A percentile compares a stretch with the other conserved stretches of the same genome.
phyloP scores from a whole-genome alignment of 345 rosid genomes.

The Theobroma cacao region DNA sequence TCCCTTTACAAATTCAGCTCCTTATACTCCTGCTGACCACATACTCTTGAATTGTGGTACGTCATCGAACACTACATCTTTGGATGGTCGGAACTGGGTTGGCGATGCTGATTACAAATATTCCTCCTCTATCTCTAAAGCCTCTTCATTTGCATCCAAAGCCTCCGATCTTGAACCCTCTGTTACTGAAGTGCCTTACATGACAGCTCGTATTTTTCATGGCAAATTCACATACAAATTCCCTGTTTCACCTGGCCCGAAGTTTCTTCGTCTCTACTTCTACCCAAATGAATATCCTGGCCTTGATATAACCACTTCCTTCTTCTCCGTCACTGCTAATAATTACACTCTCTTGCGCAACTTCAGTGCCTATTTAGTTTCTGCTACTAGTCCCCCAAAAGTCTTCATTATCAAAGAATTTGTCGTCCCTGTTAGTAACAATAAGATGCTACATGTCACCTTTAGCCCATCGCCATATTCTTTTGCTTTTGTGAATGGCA shows the following conservation, averaged over 20 bases:
- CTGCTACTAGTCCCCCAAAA: not conserved
- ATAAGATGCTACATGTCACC: not conserved
- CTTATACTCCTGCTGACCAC: too few relatives aligned
- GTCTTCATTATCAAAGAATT: slow-evolving; percentile 3
- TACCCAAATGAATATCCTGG: not conserved
- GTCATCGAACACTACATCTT: too few relatives aligned
- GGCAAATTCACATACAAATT: slow-evolving; percentile 32
- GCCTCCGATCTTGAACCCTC: not conserved
- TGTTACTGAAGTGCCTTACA: not conserved
- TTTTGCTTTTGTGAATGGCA: slow-evolving; percentile 37
- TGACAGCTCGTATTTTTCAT: slow-evolving; percentile 20
- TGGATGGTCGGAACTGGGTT: too few relatives aligned
- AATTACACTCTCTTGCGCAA: slow-evolving; percentile 20
- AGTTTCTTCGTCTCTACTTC: slow-evolving; percentile 29
- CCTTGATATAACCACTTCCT: not conserved
- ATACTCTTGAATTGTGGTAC: too few relatives aligned
- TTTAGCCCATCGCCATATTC: not conserved
- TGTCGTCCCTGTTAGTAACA: not conserved
- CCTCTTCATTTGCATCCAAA: not conserved
- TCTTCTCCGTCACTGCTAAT: slow-evolving; percentile 28
- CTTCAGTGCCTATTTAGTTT: slow-evolving; percentile 26
- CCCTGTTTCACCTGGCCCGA: slow-evolving; percentile 30
- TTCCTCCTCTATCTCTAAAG: too few relatives aligned
- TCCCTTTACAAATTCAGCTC: too few relatives aligned
- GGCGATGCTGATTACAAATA: too few relatives aligned